Evolutionary conservation across 2,329 filamentous ascomycete species (phyloP), one percentile per base, ranked within the genome.

Genomic region (Ophiostoma australiae): DNA sequence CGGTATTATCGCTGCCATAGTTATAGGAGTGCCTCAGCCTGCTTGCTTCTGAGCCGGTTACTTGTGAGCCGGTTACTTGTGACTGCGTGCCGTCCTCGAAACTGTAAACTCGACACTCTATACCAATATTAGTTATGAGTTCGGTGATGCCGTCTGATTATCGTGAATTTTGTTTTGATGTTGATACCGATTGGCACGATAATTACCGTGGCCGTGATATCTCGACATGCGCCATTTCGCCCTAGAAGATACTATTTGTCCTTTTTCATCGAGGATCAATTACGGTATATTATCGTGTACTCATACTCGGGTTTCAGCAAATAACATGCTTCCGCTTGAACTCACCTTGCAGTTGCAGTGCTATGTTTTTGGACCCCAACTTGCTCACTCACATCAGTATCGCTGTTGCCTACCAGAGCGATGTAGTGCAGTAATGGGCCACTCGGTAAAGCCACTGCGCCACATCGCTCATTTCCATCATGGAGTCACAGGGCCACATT

Each of bases 221-320:
- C 13, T 48, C 20, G 37, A 48, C 6, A 8, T 58, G n/a, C n/a
- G 11, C 10, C 23, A 27, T 58, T 27, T 58, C n/a, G n/a, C 44
- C 20, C 44, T n/a, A n/a, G n/a, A 58, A 58, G n/a, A 11, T 27
- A 5, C 0, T 13, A 27, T 27, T 31, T 13, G n/a, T 27, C 3
- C 2, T 27, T 27, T 23, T 7, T 3, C 23, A 31, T 4, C 23
- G 52, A 3, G 10, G 27, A 48, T 31, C 1, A 27, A 4, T 27
- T 23, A 31, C 52, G 52, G 52, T 58, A 58, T 58, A 27, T 58
- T 58, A 58, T 58, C 52, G 52, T 58, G n/a, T 58, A 27, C n/a
- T 27, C 1, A 11, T 7, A 13, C 27, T 27, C 52, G 52, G n/a
- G n/a, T 27, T 8, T 58, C 5, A 27, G 10, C 52, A 17, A 27